A percentile compares a stretch with the other conserved stretches of the same genome.
Evolutionary conservation across 2,329 filamentous ascomycete genomes (phyloP).

Genomic region (Waltergamsia citrina): DNA sequence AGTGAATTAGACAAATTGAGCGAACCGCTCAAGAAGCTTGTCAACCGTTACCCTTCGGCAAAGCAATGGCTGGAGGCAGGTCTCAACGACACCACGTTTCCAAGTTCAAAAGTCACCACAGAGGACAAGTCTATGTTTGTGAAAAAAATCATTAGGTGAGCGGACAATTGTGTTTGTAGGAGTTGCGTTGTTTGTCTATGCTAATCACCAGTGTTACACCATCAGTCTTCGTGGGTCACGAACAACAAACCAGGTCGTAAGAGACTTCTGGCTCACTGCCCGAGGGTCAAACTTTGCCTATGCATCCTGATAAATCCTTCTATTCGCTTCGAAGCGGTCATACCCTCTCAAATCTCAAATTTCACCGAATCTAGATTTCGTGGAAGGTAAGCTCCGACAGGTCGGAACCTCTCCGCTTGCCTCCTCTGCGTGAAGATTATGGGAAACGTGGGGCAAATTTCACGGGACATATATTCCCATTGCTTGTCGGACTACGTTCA

Average conservation of each 20-base stretch:
- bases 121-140: constrained; percentile 56
- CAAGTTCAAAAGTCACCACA: constrained; percentile 46
- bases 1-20: constrained; percentile 64
- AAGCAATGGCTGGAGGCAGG: constrained; percentile 55
- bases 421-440: neutral
- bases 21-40: constrained; percentile 62
- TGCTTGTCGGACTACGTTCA: constrained; percentile 40
- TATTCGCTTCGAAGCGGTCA: too few species aligned
- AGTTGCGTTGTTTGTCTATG: neutral
- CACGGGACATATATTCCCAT: too few species aligned
- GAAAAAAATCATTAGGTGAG: constrained; percentile 53
- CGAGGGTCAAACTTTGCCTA: constrained; percentile 53
- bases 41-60: constrained; percentile 43
- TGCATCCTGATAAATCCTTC: constrained; percentile 45
- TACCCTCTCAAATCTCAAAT: neutral
- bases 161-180: neutral
- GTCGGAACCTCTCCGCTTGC: neutral
- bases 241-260: constrained; percentile 56
- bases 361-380: too few species aligned
- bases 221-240: constrained; percentile 56
- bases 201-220: constrained; percentile 4
- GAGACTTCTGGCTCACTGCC: constrained; percentile 65
- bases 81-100: constrained; percentile 44
- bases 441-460: too few species aligned
- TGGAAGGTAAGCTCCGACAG: too few species aligned